phyloP scores from a whole-genome alignment of 2,329 filamentous ascomycete species.

The Aspergillus fumigatiaffinis region DNA sequence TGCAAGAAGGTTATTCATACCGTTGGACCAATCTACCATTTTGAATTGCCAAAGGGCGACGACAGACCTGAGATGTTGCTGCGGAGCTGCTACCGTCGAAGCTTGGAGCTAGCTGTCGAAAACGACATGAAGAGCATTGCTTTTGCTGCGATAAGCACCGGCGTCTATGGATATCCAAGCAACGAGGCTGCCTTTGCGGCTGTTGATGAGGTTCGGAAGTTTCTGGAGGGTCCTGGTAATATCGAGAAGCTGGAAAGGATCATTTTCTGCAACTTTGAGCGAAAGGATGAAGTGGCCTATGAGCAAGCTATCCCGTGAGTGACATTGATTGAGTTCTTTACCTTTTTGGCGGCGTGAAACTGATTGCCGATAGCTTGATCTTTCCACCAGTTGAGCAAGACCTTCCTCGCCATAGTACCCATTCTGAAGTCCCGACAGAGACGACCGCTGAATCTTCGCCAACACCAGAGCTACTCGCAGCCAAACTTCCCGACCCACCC shows the following conservation, averaged over 20 bases:
- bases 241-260: constrained; percentile 61
- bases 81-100: constrained; percentile 64
- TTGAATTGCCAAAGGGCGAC: constrained; percentile 32
- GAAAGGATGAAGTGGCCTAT: constrained; percentile 74
- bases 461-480: constrained; percentile 31
- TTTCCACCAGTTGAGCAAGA: constrained; percentile 47
- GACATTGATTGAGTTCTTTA: background rate
- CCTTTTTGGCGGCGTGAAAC: background rate
- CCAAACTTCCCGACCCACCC: constrained; percentile 47
- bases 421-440: constrained; percentile 10
- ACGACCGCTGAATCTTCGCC: constrained; percentile 24
- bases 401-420: constrained; percentile 11
- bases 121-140: constrained; percentile 68
- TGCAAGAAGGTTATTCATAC: constrained; percentile 80
- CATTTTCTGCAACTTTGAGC: constrained; percentile 79
- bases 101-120: constrained; percentile 67
- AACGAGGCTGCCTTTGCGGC: constrained; percentile 68
- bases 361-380: constrained; percentile 35
- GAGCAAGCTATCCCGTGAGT: constrained; percentile 68
- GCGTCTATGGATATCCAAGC: constrained; percentile 83
- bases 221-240: constrained; percentile 44
- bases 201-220: constrained; percentile 55
- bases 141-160: constrained; percentile 82
- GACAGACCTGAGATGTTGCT: constrained; percentile 42
- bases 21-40: constrained; percentile 75